Evolutionary conservation across 2,329 filamentous ascomycete genomes (phyloP).

Genomic region (Pseudopithomyces chartarum): DNA sequence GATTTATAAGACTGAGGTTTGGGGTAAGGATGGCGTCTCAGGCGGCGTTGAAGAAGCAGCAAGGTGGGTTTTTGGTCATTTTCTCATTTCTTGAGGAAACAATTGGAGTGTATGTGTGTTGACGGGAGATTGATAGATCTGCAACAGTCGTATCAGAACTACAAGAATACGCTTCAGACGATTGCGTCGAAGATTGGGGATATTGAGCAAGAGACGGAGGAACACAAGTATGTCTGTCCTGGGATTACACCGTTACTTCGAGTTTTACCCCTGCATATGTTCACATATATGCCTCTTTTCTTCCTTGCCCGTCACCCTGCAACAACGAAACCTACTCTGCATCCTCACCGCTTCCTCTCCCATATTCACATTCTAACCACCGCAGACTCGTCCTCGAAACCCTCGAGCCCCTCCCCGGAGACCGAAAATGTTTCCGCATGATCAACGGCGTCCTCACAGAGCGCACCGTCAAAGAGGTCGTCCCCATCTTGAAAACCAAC

Average conservation of each 20-base stretch:
- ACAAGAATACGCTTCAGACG: slow-evolving; percentile 79
- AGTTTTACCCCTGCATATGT: slow-evolving; percentile 10
- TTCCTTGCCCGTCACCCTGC: slow-evolving; percentile 4
- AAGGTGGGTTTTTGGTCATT: slow-evolving; percentile 62
- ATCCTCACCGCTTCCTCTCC: slow-evolving; percentile 26
- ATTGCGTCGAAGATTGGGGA: slow-evolving; percentile 96
- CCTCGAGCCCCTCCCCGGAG: slow-evolving; percentile 76
- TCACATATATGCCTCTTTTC: slow-evolving; percentile 29
- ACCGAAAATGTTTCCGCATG: slow-evolving; percentile 98
- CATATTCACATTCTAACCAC: slow-evolving; percentile 19
- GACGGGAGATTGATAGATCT: slow-evolving; percentile 63
- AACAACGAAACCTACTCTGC: neutral
- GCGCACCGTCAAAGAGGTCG: slow-evolving; percentile 88
- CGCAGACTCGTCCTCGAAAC: slow-evolving; percentile 93
- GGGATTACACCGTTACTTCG: neutral
- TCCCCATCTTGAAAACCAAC: slow-evolving; percentile 90
- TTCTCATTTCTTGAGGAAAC: too few species aligned
- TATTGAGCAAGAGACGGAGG: slow-evolving; percentile 95
- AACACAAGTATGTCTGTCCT: slow-evolving; percentile 79
- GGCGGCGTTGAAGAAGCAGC: slow-evolving; percentile 71
- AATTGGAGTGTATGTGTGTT: neutral
- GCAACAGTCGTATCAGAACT: slow-evolving; percentile 78
- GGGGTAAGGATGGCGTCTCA: slow-evolving; percentile 53
- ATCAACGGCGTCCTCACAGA: slow-evolving; percentile 97
- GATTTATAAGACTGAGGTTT: neutral